Evolutionary conservation across 2,329 filamentous ascomycete genomes (phyloP), one percentile per base, ranked within the genome.

Genomic region (Ophiostoma sp.): DNA sequence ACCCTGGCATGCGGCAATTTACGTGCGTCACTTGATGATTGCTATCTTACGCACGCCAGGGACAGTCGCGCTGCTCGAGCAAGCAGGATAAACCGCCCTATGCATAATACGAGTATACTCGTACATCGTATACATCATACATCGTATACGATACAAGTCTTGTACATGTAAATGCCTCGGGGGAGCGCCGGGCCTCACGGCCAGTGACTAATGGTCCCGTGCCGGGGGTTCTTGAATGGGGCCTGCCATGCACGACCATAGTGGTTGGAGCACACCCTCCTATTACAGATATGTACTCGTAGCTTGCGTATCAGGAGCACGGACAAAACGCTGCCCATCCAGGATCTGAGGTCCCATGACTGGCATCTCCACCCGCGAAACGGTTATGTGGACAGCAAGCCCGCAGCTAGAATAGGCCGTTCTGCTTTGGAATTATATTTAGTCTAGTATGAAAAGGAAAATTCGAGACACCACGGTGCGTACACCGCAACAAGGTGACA

Each of bases 261-360:
- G 9, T 45, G 42, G 42, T 8, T 45, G 42, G 9, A 2, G 14
- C 42, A 8, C 42, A 11, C 47, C 47, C 47, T 55, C 49, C 3
- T 55, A 8, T 3, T 27, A 55, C 11, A 3, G 3, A 18, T 18
- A 7, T 60, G 55, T 27, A 58, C 16, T 36, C 38, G 55, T 60
- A 60, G 55, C 55, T 60, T 60, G 55, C 55, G 55, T 60, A 38
- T 60, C 55, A 27, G 55, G 38, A 27, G 27, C 55, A 38, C 18
- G 49, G 55, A 12, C 55, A 27, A 60, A 60, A 60, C 55, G 27
- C 55, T 9, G 55, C 2, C 27, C 55, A 60, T 60, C 55, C 55
- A 38, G 55, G 27, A 60, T 40, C 55, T 38, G 55, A 38, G 55
- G 27, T 60, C 55, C 12, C 55, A 60, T 60, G 55, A 60, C 55